phyloP scores from a whole-genome alignment of 306 rosid species.

The Chamaecrista fasciculata region DNA sequence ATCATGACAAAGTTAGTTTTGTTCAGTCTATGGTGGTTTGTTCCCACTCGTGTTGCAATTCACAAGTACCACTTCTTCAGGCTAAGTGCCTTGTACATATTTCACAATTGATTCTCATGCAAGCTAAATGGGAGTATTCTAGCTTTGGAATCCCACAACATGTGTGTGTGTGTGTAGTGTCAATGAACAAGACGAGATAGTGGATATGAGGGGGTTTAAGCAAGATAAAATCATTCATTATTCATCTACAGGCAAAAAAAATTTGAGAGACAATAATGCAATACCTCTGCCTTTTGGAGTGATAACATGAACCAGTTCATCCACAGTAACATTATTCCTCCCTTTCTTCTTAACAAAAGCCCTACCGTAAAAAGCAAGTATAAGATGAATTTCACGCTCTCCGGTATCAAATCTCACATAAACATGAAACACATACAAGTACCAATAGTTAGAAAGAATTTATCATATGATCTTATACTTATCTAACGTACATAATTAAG shows the following conservation, averaged over 20 bases:
- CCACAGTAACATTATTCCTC: slow-evolving; percentile 75
- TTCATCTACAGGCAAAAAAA: slow-evolving; percentile 5
- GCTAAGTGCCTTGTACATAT: slow-evolving; percentile 2
- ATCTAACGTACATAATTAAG: neutral
- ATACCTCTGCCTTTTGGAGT: slow-evolving; percentile 92
- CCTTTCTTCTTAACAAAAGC: slow-evolving; percentile 82
- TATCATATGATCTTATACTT: neutral
- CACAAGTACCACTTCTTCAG: neutral
- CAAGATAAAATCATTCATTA: neutral
- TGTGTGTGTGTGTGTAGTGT: neutral
- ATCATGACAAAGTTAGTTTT: neutral
- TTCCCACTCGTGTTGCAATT: neutral
- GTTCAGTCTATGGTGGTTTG: neutral
- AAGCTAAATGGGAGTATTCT: slow-evolving; percentile 18
- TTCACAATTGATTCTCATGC: slow-evolving; percentile 8
- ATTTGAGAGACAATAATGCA: slow-evolving; percentile 1
- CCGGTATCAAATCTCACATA: slow-evolving; percentile 4
- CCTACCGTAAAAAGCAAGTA: slow-evolving; percentile 34
- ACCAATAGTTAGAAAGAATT: neutral
- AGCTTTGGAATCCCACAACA: too few relatives aligned
- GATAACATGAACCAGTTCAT: slow-evolving; percentile 78
- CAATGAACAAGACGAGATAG: too few relatives aligned
- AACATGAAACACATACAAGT: neutral
- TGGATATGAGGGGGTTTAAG: neutral
- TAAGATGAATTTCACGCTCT: slow-evolving; percentile 21